These are phyloP conservation scores for Fusarium ramigenum DNA, from an alignment of 2,329 filamentous ascomycete species.

Conservation along the genomic window DNA sequence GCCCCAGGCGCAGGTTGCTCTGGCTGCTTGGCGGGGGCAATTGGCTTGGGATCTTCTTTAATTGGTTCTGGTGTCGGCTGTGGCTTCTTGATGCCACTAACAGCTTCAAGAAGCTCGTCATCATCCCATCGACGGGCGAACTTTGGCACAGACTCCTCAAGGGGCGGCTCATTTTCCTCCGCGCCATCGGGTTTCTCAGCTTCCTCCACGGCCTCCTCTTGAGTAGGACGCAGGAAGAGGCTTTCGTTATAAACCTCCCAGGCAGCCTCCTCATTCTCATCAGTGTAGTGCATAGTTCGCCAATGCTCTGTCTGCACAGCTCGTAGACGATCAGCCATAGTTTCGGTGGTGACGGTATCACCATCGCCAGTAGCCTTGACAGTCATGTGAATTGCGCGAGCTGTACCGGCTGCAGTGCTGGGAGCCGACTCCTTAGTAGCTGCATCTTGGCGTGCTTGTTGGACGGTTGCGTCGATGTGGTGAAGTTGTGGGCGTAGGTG, in stretches of 20 bases:
- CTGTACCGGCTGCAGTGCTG: conserved; percentile 56
- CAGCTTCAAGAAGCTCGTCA: conserved; percentile 55
- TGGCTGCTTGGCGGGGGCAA: conserved; percentile 28
- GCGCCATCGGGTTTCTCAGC: conserved; percentile 32
- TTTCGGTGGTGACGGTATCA: conserved; percentile 72
- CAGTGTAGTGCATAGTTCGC: conserved; percentile 80
- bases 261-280: conserved; percentile 79
- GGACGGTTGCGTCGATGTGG: conserved; percentile 85
- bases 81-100: conserved; percentile 55
- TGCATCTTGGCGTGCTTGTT: conserved; percentile 67
- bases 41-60: conserved; percentile 44
- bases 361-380: conserved; percentile 80
- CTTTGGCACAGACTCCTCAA: conserved; percentile 51
- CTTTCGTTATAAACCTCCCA: conserved; percentile 81
- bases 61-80: conserved; percentile 44
- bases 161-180: conserved; percentile 21
- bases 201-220: conserved; percentile 22
- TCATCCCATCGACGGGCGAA: conserved; percentile 56
- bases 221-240: conserved; percentile 58
- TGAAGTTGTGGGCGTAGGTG: conserved; percentile 93
- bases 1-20: conserved; percentile 20
- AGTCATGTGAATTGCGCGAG: conserved; percentile 85
- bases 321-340: conserved; percentile 79
- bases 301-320: conserved; percentile 84
- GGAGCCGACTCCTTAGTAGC: conserved; percentile 49